Base-by-base conservation (phyloP, 495 filamentous ascomycete species). In the Aspergillus egyptiacus region DNA sequence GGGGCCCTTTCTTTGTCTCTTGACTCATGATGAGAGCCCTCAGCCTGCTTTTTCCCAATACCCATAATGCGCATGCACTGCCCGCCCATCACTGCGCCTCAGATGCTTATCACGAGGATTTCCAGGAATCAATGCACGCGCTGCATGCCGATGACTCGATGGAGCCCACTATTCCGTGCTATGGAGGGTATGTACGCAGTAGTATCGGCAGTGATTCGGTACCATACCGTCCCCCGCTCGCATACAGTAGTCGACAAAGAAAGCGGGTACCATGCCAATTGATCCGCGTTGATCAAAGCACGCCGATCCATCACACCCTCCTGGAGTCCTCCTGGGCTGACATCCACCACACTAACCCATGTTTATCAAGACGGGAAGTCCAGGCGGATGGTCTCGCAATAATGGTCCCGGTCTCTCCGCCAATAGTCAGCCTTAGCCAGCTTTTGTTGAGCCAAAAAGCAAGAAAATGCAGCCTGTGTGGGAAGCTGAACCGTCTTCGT, bases 401-500 rank as follows among this genome's bases (percentile, higher is more conserved):
- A n/a, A n/a, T 35, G n/a, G 27, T 3, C 20, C 22, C 32, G 10
- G 25, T 43, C 37, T n/a, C 34, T 47, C 50, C 48, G 32, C 41
- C 35, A 46, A 38, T 36, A 18, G 54, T 43, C 39, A 36, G 43
- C 31, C 23, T 44, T 36, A 18, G 54, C 47, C 39, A 36, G 43
- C 31, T 28, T 44, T n/a, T 24, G 13, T 35, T 39, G 18, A 38
- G 39, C 24, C 25, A 20, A n/a, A 54, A 50, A 38, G 11, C 30
- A 54, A 38, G 28, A 17, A 33, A 44, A 31, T 46, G 48, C 50
- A 49, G 38, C 31, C 45, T 35, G 45, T 19, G 45, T 50, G 51
- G 39, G 53, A 40, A n/a, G n/a, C n/a, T n/a, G n/a, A n/a, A 39
- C 48, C 41, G 27, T 18, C 18, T 11, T 41, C 36, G 41, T 32